These are phyloP conservation scores for Chalciporus piperatoides DNA, from an alignment of 1,284 basidiomycete species.

Conservation along the genomic window DNA sequence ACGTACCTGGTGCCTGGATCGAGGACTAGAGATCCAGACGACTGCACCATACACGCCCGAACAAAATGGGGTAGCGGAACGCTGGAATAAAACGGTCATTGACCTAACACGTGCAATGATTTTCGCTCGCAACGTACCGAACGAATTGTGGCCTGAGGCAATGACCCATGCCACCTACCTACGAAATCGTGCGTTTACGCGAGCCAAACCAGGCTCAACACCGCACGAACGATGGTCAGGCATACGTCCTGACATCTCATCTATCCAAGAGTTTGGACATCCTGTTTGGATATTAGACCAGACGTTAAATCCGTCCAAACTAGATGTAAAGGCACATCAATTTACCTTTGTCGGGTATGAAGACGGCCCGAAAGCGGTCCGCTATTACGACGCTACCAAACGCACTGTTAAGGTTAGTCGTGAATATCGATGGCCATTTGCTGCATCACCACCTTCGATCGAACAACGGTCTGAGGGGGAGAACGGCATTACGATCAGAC, in stretches of 20 bases:
- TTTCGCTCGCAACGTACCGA: neutral
- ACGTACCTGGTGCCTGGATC: neutral
- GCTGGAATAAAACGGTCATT: constrained; percentile 6
- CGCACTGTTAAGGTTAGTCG: neutral
- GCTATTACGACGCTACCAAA: neutral
- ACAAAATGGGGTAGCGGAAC: constrained; percentile 12
- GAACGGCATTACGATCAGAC: too few relatives aligned
- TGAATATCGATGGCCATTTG: neutral
- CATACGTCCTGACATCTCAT: neutral
- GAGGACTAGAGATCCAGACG: neutral
- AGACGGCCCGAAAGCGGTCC: neutral
- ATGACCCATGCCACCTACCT: constrained; percentile 2
- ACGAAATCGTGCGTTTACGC: neutral
- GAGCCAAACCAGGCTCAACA: neutral
- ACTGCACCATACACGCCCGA: constrained; percentile 5
- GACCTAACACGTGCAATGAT: constrained; percentile 4
- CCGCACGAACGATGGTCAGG: constrained; percentile 10
- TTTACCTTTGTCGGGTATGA: neutral
- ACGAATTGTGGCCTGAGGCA: constrained; percentile 7
- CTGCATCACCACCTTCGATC: too few relatives aligned
- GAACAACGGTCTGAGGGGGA: too few relatives aligned
- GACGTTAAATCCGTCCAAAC: neutral
- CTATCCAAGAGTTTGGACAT: constrained; percentile 5
- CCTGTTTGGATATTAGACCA: constrained; percentile 3
- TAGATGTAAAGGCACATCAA: neutral